phyloP scores from a whole-genome alignment of 768 basidiomycete species.

The Ramaria rubella region DNA sequence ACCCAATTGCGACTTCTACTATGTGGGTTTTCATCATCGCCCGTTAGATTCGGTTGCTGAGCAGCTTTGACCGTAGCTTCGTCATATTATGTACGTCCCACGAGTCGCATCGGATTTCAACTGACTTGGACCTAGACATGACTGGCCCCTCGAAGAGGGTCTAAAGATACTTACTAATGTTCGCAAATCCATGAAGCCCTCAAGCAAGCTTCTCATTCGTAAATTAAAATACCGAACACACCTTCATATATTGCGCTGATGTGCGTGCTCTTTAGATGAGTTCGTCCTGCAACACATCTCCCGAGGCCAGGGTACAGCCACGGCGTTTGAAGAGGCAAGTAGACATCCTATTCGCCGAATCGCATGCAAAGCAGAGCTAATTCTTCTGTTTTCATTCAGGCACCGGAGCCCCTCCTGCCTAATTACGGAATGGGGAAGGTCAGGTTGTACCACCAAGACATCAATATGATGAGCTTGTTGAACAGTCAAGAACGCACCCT shows the following conservation, averaged over 20 bases:
- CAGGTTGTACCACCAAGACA: constrained; percentile 37
- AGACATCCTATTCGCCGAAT: neutral
- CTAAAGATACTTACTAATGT: constrained; percentile 32
- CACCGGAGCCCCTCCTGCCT: constrained; percentile 41
- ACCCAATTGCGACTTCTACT: constrained; percentile 33
- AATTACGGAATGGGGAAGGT: constrained; percentile 40
- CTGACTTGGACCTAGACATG: constrained; percentile 30
- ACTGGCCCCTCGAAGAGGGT: constrained; percentile 36
- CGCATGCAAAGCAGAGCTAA: too few species aligned
- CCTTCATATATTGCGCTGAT: neutral
- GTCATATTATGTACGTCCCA: constrained; percentile 29
- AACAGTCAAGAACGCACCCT: constrained; percentile 40
- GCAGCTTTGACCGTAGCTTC: constrained; percentile 21
- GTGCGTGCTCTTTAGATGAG: constrained; percentile 25
- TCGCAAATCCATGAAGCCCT: constrained; percentile 29
- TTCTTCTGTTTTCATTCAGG: constrained; percentile 22
- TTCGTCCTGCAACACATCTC: constrained; percentile 29
- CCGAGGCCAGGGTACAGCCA: neutral
- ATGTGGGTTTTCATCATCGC: constrained; percentile 25
- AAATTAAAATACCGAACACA: constrained; percentile 16
- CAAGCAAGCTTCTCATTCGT: constrained; percentile 34
- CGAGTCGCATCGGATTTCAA: neutral
- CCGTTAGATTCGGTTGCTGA: neutral
- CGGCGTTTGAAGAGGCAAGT: neutral
- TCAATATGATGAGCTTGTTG: constrained; percentile 39